These are phyloP conservation scores for Colletotrichum agaves DNA, from an alignment of 2,329 filamentous ascomycete species.

Conservation along the genomic window DNA sequence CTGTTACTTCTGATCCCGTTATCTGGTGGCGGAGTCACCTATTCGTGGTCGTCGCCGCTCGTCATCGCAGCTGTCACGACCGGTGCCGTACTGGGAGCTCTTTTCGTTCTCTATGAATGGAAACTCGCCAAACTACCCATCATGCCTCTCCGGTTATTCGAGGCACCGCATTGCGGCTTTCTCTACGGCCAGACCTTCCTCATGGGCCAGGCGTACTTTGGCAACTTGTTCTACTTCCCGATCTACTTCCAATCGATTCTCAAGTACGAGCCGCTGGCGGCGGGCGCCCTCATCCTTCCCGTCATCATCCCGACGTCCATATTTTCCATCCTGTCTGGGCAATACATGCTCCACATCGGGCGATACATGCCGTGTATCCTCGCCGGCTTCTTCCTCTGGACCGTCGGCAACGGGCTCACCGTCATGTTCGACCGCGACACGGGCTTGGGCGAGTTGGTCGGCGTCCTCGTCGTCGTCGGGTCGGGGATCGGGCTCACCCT, in stretches of 20 bases:
- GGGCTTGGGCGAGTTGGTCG: conserved; percentile 43
- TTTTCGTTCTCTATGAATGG: conserved; percentile 45
- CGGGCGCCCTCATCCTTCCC: conserved; percentile 45
- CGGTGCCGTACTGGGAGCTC: conserved; percentile 39
- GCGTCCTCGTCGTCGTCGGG: conserved; percentile 48
- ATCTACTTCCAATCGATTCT: conserved; percentile 49
- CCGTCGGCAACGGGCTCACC: conserved; percentile 47
- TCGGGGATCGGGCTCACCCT: conserved; percentile 48
- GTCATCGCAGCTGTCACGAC: conserved; percentile 41
- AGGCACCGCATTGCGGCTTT: conserved; percentile 39
- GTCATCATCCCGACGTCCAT: conserved; percentile 44
- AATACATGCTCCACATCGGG: conserved; percentile 45
- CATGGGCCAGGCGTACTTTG: conserved; percentile 45
- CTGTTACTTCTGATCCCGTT: conserved; percentile 44
- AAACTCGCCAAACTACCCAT: conserved; percentile 43
- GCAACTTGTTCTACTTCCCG: conserved; percentile 45
- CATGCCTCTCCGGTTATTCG: conserved; percentile 44
- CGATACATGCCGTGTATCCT: conserved; percentile 46
- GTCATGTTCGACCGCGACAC: conserved; percentile 43
- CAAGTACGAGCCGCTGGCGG: conserved; percentile 42
- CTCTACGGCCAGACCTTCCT: conserved; percentile 42
- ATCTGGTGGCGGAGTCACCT: conserved; percentile 43
- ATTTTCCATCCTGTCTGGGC: conserved; percentile 45
- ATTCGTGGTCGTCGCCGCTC: conserved; percentile 43
- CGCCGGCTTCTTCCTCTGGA: conserved; percentile 49